A percentile compares a stretch with the other conserved stretches of the same genome.
Evolutionary conservation across 768 basidiomycete genomes (phyloP).

Genomic region (Vishniacozyma victoriae): DNA sequence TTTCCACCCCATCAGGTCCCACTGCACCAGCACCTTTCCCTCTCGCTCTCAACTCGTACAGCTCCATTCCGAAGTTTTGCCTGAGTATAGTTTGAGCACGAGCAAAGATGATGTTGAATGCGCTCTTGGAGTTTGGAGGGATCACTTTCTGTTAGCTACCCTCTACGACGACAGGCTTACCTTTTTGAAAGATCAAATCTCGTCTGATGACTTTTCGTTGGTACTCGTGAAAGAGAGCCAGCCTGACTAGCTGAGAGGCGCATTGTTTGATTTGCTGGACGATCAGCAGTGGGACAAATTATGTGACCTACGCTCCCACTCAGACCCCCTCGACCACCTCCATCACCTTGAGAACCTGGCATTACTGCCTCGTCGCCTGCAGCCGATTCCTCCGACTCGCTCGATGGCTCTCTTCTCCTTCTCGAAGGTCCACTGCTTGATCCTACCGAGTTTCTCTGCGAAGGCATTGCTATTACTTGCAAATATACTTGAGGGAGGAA

Average conservation of each 20-base stretch:
- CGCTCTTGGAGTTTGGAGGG: conserved; percentile 51
- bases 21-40: conserved; percentile 8
- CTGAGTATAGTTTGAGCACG: conserved; percentile 62
- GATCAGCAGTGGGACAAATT: neutral
- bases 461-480: too few relatives aligned
- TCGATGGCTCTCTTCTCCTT: too few relatives aligned
- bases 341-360: neutral
- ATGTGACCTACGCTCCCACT: conserved; percentile 1
- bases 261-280: conserved; percentile 60
- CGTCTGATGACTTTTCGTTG: conserved; percentile 61
- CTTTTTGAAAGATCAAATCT: conserved; percentile 83
- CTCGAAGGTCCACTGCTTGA: too few relatives aligned
- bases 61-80: conserved; percentile 72
- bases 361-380: too few relatives aligned
- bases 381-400: too few relatives aligned
- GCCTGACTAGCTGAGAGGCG: conserved; percentile 66
- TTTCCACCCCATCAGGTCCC: neutral
- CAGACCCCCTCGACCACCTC: neutral
- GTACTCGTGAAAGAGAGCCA: conserved; percentile 76
- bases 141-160: conserved; percentile 49
- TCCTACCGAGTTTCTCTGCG: too few relatives aligned
- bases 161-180: conserved; percentile 46
- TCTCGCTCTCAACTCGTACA: conserved; percentile 61
- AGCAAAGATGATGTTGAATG: conserved; percentile 61
- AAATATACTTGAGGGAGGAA: too few relatives aligned